Evolutionary conservation across 1,284 basidiomycete species (phyloP), one percentile per base, ranked within the genome.

Genomic region (Rhodotorula sp.): DNA sequence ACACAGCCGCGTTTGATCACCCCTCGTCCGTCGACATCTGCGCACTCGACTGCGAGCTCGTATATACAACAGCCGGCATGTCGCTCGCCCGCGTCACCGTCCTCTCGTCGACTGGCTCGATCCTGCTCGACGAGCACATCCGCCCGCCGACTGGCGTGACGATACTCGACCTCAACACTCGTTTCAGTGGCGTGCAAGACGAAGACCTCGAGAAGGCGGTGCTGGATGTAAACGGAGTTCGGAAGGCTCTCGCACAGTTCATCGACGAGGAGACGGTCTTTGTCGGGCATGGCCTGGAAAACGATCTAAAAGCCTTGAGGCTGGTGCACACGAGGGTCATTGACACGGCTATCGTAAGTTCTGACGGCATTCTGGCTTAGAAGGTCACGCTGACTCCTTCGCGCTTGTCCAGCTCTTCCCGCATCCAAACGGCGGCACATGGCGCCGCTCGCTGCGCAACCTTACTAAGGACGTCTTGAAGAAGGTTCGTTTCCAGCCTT

Each of bases 41-140:
- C 10, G 90, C 90, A 0, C 81, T 95, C 61, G 93, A 95, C 79
- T 94, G 84, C 78, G 94, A 97, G 80, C 92, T 96, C 90, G 85
- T 94, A 34, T 93, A 92, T 81, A 91, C 91, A 0, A 94, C 92
- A 0, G 89, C 89, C 9, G 94, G 94, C 0, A 86, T 91, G 83
- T 87, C 89, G 32, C 86, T 94, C 11, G 94, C 92, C 7, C 86
- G 94, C 10, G 87, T 94, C 1, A 94, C 93, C 0, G 85, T 94
- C 7, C 87, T 96, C 2, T 89, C 94, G 76, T 87, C 87, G 13
- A 79, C 84, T 1, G 92, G 91, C 0, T 81, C 82, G 29, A 82
- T 86, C 64, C 84, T 95, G 1, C 88, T 94, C 62, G 94, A 97
- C 79, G 86, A 94, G 78, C 81, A 91, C 49, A 86, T 95, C 29